Conservation (phyloP, 1,284 basidiomycete genomes). For the Cutaneotrichosporon arboriforme region DNA sequence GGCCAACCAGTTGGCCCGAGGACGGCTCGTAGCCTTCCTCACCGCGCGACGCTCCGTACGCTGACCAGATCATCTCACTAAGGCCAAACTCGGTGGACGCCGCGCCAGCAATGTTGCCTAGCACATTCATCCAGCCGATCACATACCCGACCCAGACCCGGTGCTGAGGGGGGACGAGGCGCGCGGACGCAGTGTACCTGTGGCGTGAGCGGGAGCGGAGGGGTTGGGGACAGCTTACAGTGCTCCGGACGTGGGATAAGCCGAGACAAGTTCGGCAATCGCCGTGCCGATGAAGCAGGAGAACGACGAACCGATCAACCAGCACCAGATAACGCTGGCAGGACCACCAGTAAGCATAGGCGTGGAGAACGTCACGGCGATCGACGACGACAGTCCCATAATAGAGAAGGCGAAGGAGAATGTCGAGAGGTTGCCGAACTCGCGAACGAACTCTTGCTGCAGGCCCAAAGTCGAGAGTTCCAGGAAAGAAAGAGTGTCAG, state of each 20-base stretch:
- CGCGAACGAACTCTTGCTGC: slow-evolving; percentile 29
- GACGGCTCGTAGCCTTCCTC: slow-evolving; percentile 42
- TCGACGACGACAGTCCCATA: slow-evolving; percentile 30
- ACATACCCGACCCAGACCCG: slow-evolving; percentile 48
- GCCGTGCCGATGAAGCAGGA: slow-evolving; percentile 27
- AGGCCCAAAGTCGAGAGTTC: too few species aligned
- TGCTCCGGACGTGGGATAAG: slow-evolving; percentile 42
- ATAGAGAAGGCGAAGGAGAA: slow-evolving; percentile 40
- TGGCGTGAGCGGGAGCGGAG: too few species aligned
- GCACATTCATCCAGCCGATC: slow-evolving; percentile 78
- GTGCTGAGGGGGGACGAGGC: slow-evolving; percentile 1
- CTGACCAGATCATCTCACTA: slow-evolving; percentile 67
- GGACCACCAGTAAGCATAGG: slow-evolving; percentile 31
- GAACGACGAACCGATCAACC: slow-evolving; percentile 31
- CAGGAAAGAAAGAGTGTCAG: background rate
- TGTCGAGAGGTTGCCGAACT: slow-evolving; percentile 42
- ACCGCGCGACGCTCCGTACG: slow-evolving; percentile 24
- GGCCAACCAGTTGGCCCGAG: slow-evolving; percentile 58
- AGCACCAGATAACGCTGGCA: slow-evolving; percentile 40
- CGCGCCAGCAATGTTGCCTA: slow-evolving; percentile 55
- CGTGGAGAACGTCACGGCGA: slow-evolving; percentile 42
- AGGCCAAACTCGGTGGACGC: slow-evolving; percentile 74
- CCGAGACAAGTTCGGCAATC: slow-evolving; percentile 39
- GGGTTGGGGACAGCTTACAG: slow-evolving; percentile 14
- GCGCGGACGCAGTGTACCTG: slow-evolving; percentile 2